These are phyloP conservation scores for Rutstroemia sp. DNA, from an alignment of 2,329 filamentous ascomycete genomes.

Conservation along the genomic window DNA sequence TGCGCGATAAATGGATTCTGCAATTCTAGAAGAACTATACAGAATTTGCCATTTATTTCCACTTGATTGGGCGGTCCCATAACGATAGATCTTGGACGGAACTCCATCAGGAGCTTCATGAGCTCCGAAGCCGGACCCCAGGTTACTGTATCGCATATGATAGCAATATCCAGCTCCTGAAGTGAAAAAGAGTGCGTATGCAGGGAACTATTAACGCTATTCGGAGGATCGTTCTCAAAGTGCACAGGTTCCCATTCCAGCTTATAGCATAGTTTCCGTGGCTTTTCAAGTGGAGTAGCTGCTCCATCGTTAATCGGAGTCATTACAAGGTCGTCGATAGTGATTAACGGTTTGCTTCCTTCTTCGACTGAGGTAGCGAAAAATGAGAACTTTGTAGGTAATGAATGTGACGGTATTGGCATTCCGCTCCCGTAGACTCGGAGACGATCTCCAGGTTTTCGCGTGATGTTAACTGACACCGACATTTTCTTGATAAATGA, in stretches of 20 bases:
- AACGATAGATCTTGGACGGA: conserved; percentile 30
- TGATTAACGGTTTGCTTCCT: conserved; percentile 30
- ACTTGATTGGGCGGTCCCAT: conserved; percentile 28
- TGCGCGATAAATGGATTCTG: conserved; percentile 31
- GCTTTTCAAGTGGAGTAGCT: conserved; percentile 4
- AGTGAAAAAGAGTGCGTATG: not conserved
- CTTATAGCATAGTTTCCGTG: conserved; percentile 39
- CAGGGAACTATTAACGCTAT: not conserved
- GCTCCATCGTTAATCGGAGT: conserved; percentile 35
- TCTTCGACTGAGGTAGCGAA: conserved; percentile 28
- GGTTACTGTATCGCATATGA: conserved; percentile 32
- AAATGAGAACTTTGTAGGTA: conserved; percentile 33
- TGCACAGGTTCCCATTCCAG: conserved; percentile 36
- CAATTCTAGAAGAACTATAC: conserved; percentile 43
- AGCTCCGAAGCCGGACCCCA: conserved; percentile 31
- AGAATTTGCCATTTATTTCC: conserved; percentile 26
- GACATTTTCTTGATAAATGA: conserved; percentile 35
- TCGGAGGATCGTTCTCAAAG: not conserved
- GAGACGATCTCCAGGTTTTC: conserved; percentile 28
- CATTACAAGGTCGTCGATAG: conserved; percentile 32
- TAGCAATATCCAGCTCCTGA: conserved; percentile 30
- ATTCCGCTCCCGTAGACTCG: conserved; percentile 32
- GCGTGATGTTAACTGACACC: conserved; percentile 29
- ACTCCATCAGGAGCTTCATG: conserved; percentile 27
- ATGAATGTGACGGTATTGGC: conserved; percentile 26